Evolutionary conservation across 768 basidiomycete species (phyloP).

Genomic region (Hirschioporus abietinus): DNA sequence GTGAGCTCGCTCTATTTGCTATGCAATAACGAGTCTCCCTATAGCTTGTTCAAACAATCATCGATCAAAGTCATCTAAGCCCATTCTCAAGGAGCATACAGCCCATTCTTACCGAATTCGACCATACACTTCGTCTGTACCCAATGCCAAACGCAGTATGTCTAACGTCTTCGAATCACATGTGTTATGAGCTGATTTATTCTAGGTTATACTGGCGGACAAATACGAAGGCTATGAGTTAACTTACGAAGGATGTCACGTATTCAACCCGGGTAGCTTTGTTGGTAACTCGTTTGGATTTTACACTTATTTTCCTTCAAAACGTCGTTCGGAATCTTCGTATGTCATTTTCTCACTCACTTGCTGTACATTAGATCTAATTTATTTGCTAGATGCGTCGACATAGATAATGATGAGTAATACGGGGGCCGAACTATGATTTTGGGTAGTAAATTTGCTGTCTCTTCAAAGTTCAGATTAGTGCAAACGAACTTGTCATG

Average conservation of each 20-base stretch:
- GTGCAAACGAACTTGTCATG: too few species aligned
- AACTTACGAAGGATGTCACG: constrained; percentile 97
- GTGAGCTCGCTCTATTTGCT: not conserved
- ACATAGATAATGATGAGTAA: not conserved
- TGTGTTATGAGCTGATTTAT: constrained; percentile 12
- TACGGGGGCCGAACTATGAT: too few species aligned
- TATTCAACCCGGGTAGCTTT: constrained; percentile 96
- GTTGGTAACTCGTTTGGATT: constrained; percentile 78
- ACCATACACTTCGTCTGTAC: constrained; percentile 88
- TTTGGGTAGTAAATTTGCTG: too few species aligned
- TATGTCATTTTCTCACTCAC: constrained; percentile 22
- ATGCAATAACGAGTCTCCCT: not conserved
- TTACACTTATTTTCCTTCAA: constrained; percentile 86
- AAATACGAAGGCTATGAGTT: constrained; percentile 94
- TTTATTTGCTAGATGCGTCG: not conserved
- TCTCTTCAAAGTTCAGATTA: too few species aligned
- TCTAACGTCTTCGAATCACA: constrained; percentile 5
- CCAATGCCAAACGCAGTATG: constrained; percentile 89
- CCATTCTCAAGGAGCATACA: constrained; percentile 83
- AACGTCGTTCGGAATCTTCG: constrained; percentile 83
- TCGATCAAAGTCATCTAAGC: constrained; percentile 93
- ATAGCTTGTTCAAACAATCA: constrained; percentile 91
- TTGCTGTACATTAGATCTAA: not conserved
- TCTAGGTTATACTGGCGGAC: constrained; percentile 87
- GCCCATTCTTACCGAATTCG: constrained; percentile 84